phyloP scores from a whole-genome alignment of 495 filamentous ascomycete species.

The Daldinia decipiens region DNA sequence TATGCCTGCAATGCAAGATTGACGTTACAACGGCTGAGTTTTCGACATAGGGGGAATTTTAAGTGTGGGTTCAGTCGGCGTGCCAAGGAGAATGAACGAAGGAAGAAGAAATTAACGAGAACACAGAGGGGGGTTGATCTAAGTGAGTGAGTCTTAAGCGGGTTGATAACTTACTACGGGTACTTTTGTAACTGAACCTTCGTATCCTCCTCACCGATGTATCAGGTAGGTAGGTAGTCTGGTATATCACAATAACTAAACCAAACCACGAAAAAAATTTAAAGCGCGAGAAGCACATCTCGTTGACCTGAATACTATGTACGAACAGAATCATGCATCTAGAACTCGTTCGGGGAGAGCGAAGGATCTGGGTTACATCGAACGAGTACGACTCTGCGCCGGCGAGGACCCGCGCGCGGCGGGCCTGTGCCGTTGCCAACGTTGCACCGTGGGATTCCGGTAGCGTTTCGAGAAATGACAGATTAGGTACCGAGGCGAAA shows the following conservation, averaged over 20 bases:
- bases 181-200: neutral
- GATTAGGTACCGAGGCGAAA: neutral
- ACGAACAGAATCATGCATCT: neutral
- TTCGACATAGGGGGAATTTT: constrained; percentile 4
- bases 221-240: neutral
- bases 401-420: constrained; percentile 8
- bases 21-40: neutral
- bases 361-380: constrained; percentile 12
- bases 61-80: neutral
- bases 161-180: too few relatives aligned
- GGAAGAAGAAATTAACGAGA: neutral
- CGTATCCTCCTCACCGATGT: neutral
- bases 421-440: neutral
- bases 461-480: constrained; percentile 20
- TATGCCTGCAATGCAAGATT: neutral
- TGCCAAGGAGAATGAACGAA: neutral
- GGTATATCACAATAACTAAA: neutral
- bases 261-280: neutral
- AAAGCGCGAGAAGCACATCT: neutral
- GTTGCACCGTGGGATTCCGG: constrained; percentile 19
- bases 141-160: neutral
- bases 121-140: neutral
- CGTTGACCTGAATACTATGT: neutral
- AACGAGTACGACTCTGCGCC: neutral
- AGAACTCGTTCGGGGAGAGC: constrained; percentile 1